phyloP scores from a whole-genome alignment of 306 rosid species.

The barrel medic (Medicago truncatula) region MtrunA17r5.0-ANR NC_053045.1:52571001-52571500 shows the following conservation, averaged over 20 bases:
- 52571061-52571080: slow-evolving; percentile 85
- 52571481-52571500: too few relatives aligned
- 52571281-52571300: slow-evolving; percentile 37
- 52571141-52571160: slow-evolving; percentile 37
- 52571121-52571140: slow-evolving; percentile 35
- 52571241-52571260: slow-evolving; percentile 32
- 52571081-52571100: slow-evolving; percentile 86
- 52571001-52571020: slow-evolving; percentile 84
- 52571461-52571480: too few relatives aligned
- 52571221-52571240: neutral
- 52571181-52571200: slow-evolving; percentile 36
- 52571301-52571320: slow-evolving; percentile 9
- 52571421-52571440: too few relatives aligned
- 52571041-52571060: slow-evolving; percentile 84
- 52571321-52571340: too few relatives aligned
- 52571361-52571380: neutral
- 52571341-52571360: too few relatives aligned
- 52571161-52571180: slow-evolving; percentile 46
- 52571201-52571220: slow-evolving; percentile 35
- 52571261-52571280: slow-evolving; percentile 50
- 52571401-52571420: too few relatives aligned
- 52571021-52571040: slow-evolving; percentile 89
- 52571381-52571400: too few relatives aligned
- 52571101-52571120: slow-evolving; percentile 69
- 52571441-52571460: too few relatives aligned